Evolutionary conservation across 1,284 basidiomycete genomes (phyloP).

Genomic region (Trichosporon inkin): DNA sequence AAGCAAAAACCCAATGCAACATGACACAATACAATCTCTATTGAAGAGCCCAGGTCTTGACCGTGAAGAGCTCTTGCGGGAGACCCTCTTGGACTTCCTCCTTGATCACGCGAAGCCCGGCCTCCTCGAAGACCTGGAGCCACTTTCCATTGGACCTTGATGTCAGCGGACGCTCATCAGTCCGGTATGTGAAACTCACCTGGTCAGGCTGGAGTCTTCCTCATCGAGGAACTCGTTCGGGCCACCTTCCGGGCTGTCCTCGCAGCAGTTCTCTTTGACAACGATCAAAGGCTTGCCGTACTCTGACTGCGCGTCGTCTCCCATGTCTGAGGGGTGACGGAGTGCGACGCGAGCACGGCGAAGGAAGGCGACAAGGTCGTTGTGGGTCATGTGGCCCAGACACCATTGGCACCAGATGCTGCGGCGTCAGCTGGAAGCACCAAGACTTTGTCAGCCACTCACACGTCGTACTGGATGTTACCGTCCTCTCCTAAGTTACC

Average conservation of each 20-base stretch:
- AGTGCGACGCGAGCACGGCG: slow-evolving; percentile 56
- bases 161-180: slow-evolving; percentile 3
- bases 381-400: slow-evolving; percentile 71
- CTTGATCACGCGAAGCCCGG: slow-evolving; percentile 63
- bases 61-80: slow-evolving; percentile 69
- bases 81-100: slow-evolving; percentile 68
- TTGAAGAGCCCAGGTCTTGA: slow-evolving; percentile 64
- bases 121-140: slow-evolving; percentile 66
- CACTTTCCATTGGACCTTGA: slow-evolving; percentile 75
- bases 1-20: not conserved
- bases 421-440: slow-evolving; percentile 58
- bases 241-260: slow-evolving; percentile 55
- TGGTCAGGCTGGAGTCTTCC: slow-evolving; percentile 80
- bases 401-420: slow-evolving; percentile 92
- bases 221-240: slow-evolving; percentile 66
- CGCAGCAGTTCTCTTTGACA: slow-evolving; percentile 87
- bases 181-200: slow-evolving; percentile 52
- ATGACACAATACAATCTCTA: not conserved
- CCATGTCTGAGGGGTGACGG: slow-evolving; percentile 15
- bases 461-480: slow-evolving; percentile 46
- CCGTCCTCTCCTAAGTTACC: slow-evolving; percentile 33
- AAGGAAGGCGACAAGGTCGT: slow-evolving; percentile 72
- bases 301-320: slow-evolving; percentile 4
- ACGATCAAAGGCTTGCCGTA: slow-evolving; percentile 59
- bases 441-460: slow-evolving; percentile 28